phyloP scores from a whole-genome alignment of 306 rosid species.

The Cicer arietinum region DNA sequence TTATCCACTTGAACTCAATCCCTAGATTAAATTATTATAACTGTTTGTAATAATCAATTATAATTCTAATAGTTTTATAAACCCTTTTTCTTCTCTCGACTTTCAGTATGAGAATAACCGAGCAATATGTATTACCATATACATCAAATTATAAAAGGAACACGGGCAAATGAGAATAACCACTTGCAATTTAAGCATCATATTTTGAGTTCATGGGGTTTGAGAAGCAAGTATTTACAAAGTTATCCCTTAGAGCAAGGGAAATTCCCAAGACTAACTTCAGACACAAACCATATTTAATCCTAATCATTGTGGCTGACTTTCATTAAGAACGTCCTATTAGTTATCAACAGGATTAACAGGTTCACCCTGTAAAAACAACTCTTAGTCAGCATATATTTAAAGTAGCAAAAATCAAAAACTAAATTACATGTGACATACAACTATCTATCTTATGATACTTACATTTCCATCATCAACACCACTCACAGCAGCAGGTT shows the following conservation, averaged over 20 bases:
- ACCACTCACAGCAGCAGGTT: conserved; percentile 28
- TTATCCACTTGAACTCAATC: too few species aligned
- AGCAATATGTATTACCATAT: neutral
- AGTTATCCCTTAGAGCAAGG: conserved; percentile 26
- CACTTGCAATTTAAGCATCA: conserved; percentile 30
- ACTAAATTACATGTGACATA: neutral
- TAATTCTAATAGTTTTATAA: too few species aligned
- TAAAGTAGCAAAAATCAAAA: conserved; percentile 26
- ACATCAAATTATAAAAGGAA: neutral
- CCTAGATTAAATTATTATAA: too few species aligned
- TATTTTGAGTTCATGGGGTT: conserved; percentile 6
- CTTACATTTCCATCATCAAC: conserved; percentile 37
- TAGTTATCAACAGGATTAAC: conserved; percentile 39
- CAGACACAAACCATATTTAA: conserved; percentile 22
- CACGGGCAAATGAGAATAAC: neutral
- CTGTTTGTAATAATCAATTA: too few species aligned
- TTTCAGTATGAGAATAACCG: neutral
- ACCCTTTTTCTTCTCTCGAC: too few species aligned
- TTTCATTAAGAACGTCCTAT: conserved; percentile 19
- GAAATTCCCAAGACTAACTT: conserved; percentile 20
- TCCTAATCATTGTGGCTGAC: neutral
- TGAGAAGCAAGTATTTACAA: conserved; percentile 37
- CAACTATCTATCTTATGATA: neutral
- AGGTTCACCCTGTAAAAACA: conserved; percentile 47
- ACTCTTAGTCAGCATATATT: conserved; percentile 3